Evolutionary conservation across 768 basidiomycete genomes (phyloP).

Genomic region (Cyathus striatus): DNA sequence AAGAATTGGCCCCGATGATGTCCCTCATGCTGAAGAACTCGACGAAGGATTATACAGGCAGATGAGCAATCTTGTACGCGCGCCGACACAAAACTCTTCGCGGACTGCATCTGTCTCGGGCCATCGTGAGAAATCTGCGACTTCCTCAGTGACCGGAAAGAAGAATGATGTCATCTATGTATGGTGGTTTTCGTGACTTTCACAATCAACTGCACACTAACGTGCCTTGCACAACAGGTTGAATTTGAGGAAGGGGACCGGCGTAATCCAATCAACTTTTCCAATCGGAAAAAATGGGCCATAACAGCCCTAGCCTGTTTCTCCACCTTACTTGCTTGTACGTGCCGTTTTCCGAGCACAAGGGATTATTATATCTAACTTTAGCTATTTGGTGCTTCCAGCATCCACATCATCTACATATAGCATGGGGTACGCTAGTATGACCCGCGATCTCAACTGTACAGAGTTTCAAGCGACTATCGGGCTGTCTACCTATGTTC

Average conservation of each 20-base stretch:
- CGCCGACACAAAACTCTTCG: constrained; percentile 1
- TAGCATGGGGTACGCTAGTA: constrained; percentile 49
- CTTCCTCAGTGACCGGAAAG: too few relatives aligned
- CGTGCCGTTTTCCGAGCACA: constrained; percentile 16
- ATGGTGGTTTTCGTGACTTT: too few relatives aligned
- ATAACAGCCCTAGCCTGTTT: constrained; percentile 42
- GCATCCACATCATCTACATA: constrained; percentile 50
- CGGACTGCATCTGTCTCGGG: not conserved
- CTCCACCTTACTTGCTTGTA: constrained; percentile 44
- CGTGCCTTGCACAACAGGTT: too few relatives aligned
- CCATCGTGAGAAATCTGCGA: not conserved
- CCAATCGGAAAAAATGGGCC: constrained; percentile 32
- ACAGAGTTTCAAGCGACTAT: constrained; percentile 39
- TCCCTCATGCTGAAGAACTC: constrained; percentile 22
- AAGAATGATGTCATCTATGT: too few relatives aligned
- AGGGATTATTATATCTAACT: too few relatives aligned
- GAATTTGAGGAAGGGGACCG: constrained; percentile 16
- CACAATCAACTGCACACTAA: too few relatives aligned
- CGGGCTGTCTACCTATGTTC: constrained; percentile 45
- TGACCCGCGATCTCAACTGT: constrained; percentile 46
- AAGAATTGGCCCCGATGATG: constrained; percentile 22
- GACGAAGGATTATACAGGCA: constrained; percentile 27
- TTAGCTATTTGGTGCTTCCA: constrained; percentile 13
- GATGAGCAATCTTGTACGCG: constrained; percentile 22
- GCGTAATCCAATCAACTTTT: constrained; percentile 31